Evolutionary conservation across 31 red algal species (phyloP).

Genomic region (Asparagopsis taxiformis): DNA sequence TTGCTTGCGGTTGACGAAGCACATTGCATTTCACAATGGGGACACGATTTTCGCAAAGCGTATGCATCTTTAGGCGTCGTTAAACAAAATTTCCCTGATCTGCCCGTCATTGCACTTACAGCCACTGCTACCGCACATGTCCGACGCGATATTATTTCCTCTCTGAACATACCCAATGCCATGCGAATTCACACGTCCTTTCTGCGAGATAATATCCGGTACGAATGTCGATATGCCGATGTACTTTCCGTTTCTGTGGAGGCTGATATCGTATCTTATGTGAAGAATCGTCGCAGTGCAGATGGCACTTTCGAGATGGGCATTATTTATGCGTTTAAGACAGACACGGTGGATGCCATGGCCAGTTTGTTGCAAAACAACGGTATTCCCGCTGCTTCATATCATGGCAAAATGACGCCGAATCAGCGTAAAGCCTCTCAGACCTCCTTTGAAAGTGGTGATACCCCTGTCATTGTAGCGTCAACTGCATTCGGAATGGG

Average conservation of each 20-base stretch:
- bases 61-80: constrained; percentile 67
- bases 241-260: constrained; percentile 25
- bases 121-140: constrained; percentile 77
- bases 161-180: constrained; percentile 34
- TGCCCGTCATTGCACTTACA: constrained; percentile 90
- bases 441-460: constrained; percentile 41
- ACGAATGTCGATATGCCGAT: constrained; percentile 63
- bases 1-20: constrained; percentile 91
- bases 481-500: constrained; percentile 94
- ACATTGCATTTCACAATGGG: constrained; percentile 93
- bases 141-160: constrained; percentile 58
- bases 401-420: constrained; percentile 42
- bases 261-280: constrained; percentile 47
- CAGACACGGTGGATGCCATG: constrained; percentile 21
- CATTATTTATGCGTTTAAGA: constrained; percentile 55
- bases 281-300: neutral
- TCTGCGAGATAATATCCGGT: constrained; percentile 80
- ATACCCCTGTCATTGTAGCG: constrained; percentile 56
- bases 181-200: constrained; percentile 56
- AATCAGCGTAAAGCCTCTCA: constrained; percentile 25
- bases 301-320: constrained; percentile 21
- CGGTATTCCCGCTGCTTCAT: constrained; percentile 18
- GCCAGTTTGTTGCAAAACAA: constrained; percentile 13
- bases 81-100: constrained; percentile 42
- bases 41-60: constrained; percentile 87